These are phyloP conservation scores for Zygotorulaspora chibaensis DNA, from an alignment of 805 yeast species.

Conservation along the genomic window DNA sequence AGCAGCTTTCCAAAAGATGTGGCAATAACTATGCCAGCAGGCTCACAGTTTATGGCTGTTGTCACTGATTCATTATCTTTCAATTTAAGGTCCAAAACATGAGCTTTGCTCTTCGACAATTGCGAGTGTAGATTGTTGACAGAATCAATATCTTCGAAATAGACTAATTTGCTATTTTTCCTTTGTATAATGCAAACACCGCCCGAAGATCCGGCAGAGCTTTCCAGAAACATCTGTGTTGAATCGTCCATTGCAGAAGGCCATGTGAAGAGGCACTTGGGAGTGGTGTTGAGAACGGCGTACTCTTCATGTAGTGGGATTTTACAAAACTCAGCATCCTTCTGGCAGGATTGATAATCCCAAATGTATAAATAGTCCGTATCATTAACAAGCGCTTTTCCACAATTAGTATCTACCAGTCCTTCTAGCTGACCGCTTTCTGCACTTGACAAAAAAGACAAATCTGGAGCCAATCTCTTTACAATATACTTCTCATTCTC, in stretches of 20 bases:
- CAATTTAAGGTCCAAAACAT: conserved; percentile 22
- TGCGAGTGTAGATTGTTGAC: conserved; percentile 29
- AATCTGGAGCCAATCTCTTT: conserved; percentile 20
- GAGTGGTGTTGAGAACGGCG: conserved; percentile 17
- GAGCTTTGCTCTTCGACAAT: conserved; percentile 28
- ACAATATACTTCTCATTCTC: conserved; percentile 32
- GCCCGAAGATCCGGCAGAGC: conserved; percentile 40
- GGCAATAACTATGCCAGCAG: conserved; percentile 67
- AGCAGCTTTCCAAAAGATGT: conserved; percentile 67
- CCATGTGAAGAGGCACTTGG: conserved; percentile 29
- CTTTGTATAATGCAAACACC: conserved; percentile 68
- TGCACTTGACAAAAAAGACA: conserved; percentile 14
- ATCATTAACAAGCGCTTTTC: conserved; percentile 47
- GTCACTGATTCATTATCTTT: conserved; percentile 49
- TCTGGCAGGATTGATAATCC: conserved; percentile 61
- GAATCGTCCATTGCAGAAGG: conserved; percentile 30
- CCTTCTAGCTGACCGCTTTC: conserved; percentile 34
- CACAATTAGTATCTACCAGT: conserved; percentile 44
- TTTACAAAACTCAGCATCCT: conserved; percentile 40
- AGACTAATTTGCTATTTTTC: conserved; percentile 53
- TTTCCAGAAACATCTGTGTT: conserved; percentile 46
- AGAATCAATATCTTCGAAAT: conserved; percentile 66
- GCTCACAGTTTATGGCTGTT: conserved; percentile 56
- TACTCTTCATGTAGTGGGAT: conserved; percentile 29
- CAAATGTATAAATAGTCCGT: conserved; percentile 58